Base-by-base conservation (phyloP, 2,329 filamentous ascomycete species). In the Pseudonectria buxi region DNA sequence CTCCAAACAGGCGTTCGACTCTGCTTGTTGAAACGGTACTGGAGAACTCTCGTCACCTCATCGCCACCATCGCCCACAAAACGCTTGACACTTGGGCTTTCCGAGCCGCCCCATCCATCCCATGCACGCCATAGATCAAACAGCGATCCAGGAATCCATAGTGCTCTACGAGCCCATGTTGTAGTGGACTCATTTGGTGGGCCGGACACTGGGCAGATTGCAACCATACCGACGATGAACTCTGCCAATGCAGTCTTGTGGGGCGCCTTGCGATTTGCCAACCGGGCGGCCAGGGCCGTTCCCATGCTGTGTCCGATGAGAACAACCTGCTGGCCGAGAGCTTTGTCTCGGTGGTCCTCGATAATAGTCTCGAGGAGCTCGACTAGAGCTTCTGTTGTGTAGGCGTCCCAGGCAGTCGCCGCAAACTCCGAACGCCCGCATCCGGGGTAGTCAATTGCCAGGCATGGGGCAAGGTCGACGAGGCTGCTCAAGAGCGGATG, bases 261-360 rank as follows among this genome's bases (percentile, higher is more conserved):
- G 1, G 71, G 61, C 14, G 47, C 28, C 11, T 48, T 49, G 2
- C 43, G 55, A 48, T 59, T 67, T 9, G 86, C 81, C 33, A 96
- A 66, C 12, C 82, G 65, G 16, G 85, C 81, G 6, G 82, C 78
- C 14, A 95, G 66, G 3, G 84, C 84, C 39, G 84, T 88, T 6
- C 92, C 92, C 76, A 95, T 83, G 56, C 87, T 95, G 55, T 98
- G 92, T 2, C 82, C 87, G 40, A 96, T 76, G 22, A 95, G 60
- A 14, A 95, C 73, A 11, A 95, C 74, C 4, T 78, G 75, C 57
- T 95, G 88, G 1, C 67, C 68, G 13, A 69, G 64, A 25, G 76
- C 68, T 28, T 71, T 72, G 45, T 85, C 78, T 27, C 83, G 76
- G 53, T 90, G 76, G 30, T 79, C 72, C 26, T 86, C 74, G 40